phyloP scores from a whole-genome alignment of 495 filamentous ascomycete species.

The Xylaria bambusicola region DNA sequence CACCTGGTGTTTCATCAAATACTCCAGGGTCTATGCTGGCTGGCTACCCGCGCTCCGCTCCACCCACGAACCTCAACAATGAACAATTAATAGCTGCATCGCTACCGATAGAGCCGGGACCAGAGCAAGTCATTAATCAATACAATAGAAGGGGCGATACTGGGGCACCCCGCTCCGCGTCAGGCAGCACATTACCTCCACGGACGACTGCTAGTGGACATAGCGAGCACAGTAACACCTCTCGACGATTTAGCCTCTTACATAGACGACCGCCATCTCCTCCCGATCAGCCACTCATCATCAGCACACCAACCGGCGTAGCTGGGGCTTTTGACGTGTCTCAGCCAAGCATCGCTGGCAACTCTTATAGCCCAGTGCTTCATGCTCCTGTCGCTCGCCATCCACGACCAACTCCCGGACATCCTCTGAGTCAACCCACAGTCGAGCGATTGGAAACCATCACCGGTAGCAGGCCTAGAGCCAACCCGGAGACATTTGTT shows the following conservation, averaged over 20 bases:
- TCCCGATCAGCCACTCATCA: conserved; percentile 49
- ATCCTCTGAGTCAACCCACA: conserved; percentile 45
- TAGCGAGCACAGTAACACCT: conserved; percentile 11
- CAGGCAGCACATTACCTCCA: conserved; percentile 36
- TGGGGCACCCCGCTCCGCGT: conserved; percentile 30
- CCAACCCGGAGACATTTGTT: neutral
- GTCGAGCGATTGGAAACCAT: conserved; percentile 53
- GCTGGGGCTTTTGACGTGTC: conserved; percentile 44
- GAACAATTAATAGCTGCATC: conserved; percentile 32
- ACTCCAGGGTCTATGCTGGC: conserved; percentile 19
- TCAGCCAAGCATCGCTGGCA: conserved; percentile 27
- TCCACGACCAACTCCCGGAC: conserved; percentile 40
- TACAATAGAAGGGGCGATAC: conserved; percentile 24
- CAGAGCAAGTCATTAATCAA: conserved; percentile 32
- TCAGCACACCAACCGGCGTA: conserved; percentile 50
- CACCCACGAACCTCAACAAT: conserved; percentile 30
- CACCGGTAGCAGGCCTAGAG: conserved; percentile 37
- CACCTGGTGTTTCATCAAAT: conserved; percentile 23
- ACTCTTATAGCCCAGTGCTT: conserved; percentile 37
- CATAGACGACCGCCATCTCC: conserved; percentile 29
- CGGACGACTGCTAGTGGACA: conserved; percentile 33
- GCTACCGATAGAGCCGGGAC: conserved; percentile 33
- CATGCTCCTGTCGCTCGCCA: conserved; percentile 46
- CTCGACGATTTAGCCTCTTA: conserved; percentile 24
- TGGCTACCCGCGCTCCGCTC: conserved; percentile 48